These are phyloP conservation scores for Bipolaris zeicola DNA, from an alignment of 2,329 filamentous ascomycete species.

Conservation along the genomic window DNA sequence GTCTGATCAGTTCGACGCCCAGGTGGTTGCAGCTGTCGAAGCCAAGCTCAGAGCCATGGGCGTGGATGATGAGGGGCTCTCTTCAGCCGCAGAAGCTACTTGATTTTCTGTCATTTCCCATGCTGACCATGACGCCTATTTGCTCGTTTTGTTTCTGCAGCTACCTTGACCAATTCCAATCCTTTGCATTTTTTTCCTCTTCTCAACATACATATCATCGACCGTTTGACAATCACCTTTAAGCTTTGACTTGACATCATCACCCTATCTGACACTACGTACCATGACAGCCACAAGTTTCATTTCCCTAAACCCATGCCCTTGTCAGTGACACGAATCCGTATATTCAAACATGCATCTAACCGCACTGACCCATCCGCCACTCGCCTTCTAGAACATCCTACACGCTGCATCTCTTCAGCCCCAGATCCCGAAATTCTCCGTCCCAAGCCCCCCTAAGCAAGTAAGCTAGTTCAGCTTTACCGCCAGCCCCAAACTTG, in stretches of 20 bases:
- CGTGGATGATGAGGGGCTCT: conserved; percentile 33
- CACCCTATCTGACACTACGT: not conserved
- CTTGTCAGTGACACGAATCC: too few relatives aligned
- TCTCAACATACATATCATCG: not conserved
- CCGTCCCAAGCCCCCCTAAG: too few relatives aligned
- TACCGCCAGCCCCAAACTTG: too few relatives aligned
- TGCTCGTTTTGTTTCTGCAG: not conserved
- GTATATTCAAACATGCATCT: too few relatives aligned
- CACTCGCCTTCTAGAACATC: too few relatives aligned
- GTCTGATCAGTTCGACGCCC: conserved; percentile 65
- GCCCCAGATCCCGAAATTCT: too few relatives aligned
- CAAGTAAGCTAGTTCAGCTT: too few relatives aligned
- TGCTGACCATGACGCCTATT: not conserved
- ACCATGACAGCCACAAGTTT: not conserved
- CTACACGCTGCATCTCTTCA: too few relatives aligned
- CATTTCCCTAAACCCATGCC: not conserved
- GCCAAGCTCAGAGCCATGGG: conserved; percentile 54
- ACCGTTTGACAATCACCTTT: not conserved
- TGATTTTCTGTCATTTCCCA: not conserved
- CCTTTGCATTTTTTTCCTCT: not conserved
- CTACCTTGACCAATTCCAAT: not conserved
- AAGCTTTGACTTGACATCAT: not conserved
- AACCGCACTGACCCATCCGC: too few relatives aligned
- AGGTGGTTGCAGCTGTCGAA: conserved; percentile 63
- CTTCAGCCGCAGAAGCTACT: conserved; percentile 23